Conservation (phyloP, 116 monocot species). For the Dioscorea cayenensis region DNA sequence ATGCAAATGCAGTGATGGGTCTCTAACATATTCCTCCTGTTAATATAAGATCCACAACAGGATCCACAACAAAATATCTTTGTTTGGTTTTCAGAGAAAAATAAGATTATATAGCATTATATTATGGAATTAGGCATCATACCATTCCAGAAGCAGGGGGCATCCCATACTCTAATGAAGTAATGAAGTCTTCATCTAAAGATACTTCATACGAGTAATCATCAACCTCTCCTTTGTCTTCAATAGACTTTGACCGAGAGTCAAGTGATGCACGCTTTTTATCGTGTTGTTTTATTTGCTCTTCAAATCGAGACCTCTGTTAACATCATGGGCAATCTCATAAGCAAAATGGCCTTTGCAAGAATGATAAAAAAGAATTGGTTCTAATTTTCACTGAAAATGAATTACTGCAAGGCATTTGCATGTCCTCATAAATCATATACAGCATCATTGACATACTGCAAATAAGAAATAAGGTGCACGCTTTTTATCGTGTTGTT, state of each 20-base stretch:
- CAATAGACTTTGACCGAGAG: constrained; percentile 15
- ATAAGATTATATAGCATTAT: too few species aligned
- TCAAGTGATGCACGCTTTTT: constrained; percentile 40
- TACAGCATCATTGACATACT: too few species aligned
- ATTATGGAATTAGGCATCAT: constrained; percentile 10
- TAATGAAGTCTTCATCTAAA: constrained; percentile 87
- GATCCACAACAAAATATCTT: too few species aligned
- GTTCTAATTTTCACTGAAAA: too few species aligned
- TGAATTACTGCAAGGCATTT: too few species aligned
- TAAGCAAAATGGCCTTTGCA: neutral
- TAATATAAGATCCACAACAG: too few species aligned
- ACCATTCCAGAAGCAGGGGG: constrained; percentile 99
- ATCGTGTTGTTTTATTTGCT: constrained; percentile 81
- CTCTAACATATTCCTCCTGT: too few species aligned
- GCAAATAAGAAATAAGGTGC: constrained; percentile 5
- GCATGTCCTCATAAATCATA: too few species aligned
- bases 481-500: constrained; percentile 72
- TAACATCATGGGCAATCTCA: neutral
- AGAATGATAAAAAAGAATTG: too few species aligned
- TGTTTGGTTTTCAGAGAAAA: too few species aligned
- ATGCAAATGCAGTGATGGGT: too few species aligned
- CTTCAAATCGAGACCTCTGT: constrained; percentile 76
- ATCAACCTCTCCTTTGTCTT: constrained; percentile 38
- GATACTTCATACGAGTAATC: constrained; percentile 75
- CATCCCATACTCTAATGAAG: constrained; percentile 95